Percentiles rank a stretch among this genome's conserved stretches.
These are phyloP conservation scores for Collybia mongolica DNA, from an alignment of 768 basidiomycete species.

Conservation along the genomic window DNA sequence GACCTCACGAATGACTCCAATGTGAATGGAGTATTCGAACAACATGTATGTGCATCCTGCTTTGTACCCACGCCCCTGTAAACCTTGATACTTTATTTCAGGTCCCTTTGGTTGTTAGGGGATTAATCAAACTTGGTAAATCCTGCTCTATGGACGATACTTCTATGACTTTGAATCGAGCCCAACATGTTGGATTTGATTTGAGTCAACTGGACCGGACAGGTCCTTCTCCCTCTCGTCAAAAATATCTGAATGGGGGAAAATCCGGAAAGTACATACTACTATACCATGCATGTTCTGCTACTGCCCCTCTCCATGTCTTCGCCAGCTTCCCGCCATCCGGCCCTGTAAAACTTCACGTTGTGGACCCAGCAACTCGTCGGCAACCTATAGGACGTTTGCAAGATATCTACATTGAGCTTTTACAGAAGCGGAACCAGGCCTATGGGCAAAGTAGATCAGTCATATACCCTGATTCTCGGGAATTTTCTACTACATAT, in stretches of 20 bases:
- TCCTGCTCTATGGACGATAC: slow-evolving; percentile 69
- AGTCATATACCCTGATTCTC: slow-evolving; percentile 61
- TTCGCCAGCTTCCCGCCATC: slow-evolving; percentile 84
- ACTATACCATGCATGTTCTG: slow-evolving; percentile 83
- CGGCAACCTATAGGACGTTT: slow-evolving; percentile 81
- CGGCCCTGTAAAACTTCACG: slow-evolving; percentile 71
- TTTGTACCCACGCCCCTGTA: neutral
- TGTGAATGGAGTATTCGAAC: slow-evolving; percentile 93
- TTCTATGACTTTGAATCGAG: slow-evolving; percentile 75
- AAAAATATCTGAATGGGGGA: slow-evolving; percentile 75
- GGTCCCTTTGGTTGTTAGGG: slow-evolving; percentile 84
- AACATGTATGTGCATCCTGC: slow-evolving; percentile 57
- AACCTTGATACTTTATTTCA: slow-evolving; percentile 24
- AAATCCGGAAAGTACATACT: slow-evolving; percentile 74
- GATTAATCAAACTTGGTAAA: slow-evolving; percentile 80
- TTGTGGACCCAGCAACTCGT: slow-evolving; percentile 88
- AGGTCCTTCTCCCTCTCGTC: slow-evolving; percentile 51
- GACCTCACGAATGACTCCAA: slow-evolving; percentile 92
- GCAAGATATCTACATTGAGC: slow-evolving; percentile 69
- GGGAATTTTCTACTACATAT: slow-evolving; percentile 68
- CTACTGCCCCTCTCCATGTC: slow-evolving; percentile 74
- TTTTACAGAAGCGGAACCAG: slow-evolving; percentile 49
- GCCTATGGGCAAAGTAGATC: slow-evolving; percentile 41
- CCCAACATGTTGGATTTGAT: slow-evolving; percentile 81
- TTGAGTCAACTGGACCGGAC: slow-evolving; percentile 76